Base-by-base conservation (phyloP, 2,329 filamentous ascomycete genomes). In the Apiospora phragmitis region DNA sequence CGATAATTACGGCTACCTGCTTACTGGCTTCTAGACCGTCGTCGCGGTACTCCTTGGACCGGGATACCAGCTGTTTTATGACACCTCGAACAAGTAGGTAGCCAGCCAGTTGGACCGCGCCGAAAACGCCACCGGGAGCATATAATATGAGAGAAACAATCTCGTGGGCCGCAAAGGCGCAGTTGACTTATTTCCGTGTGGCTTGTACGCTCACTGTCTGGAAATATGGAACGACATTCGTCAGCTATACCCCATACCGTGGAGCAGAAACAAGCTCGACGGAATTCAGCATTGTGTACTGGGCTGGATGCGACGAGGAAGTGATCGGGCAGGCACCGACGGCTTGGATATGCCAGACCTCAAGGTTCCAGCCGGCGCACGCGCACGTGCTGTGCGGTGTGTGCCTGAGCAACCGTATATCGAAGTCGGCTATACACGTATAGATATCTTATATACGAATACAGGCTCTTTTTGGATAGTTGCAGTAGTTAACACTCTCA, bases 1-100 rank as follows among this genome's bases (percentile, higher is more conserved):
- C 65, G 65, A 67, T 45, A 67, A 47, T 67, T 32, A 47, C 65
- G 65, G 65, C 42, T 67, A 67, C 65, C 65, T 47, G 65, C 65
- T n/a, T 67, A 38, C 55, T 35, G 55, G 55, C 55, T 62, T 62
- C 32, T 38, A 62, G 55, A 38, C 55, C 55, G 55, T 38, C 55
- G 32, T 62, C 18, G 55, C 21, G 55, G 21, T 38, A 38, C 55
- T 32, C 21, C 32, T 9, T 62, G 55, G 55, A 38, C 29, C 55
- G 29, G 55, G 55, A 24, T 38, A 38, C 29, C 55, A 35, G 32
- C 32, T 35, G 29, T 62, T 62, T 62, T 62, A 62, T 62, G 32
- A 62, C 55, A 62, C 55, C 55, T 62, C 32, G 55, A 62, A 14
- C 55, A 62, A 38, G 55, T 62, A 62, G 55, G 55, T 62, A 62